phyloP scores from a whole-genome alignment of 805 yeast genomes.

The Candida schatavii region DNA sequence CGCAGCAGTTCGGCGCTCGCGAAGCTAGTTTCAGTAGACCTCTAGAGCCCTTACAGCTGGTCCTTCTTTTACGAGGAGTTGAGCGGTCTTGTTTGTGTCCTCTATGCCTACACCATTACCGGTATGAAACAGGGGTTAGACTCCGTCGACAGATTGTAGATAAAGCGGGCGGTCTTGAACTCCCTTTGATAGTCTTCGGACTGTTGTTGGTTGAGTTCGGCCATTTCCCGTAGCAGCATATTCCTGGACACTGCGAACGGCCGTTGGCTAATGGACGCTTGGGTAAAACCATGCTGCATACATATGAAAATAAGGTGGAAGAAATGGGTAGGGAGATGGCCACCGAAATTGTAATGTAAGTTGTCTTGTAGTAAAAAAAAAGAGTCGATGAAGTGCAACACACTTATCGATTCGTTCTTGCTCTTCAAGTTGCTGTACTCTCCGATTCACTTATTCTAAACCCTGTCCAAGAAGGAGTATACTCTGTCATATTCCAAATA shows the following conservation, averaged over 20 bases:
- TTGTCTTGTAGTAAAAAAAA: too few species aligned
- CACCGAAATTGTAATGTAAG: too few species aligned
- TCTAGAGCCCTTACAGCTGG: slow-evolving; percentile 13
- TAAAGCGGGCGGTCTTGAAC: slow-evolving; percentile 63
- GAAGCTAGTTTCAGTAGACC: slow-evolving; percentile 49
- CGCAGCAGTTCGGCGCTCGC: slow-evolving; percentile 70
- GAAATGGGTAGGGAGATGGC: too few species aligned
- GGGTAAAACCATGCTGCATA: slow-evolving; percentile 99
- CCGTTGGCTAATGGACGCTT: slow-evolving; percentile 89
- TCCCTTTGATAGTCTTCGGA: slow-evolving; percentile 34
- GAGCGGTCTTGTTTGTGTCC: slow-evolving; percentile 41
- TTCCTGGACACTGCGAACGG: slow-evolving; percentile 99
- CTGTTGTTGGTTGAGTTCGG: slow-evolving; percentile 56
- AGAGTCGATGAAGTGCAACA: too few species aligned
- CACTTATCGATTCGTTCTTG: too few species aligned
- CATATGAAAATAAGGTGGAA: slow-evolving; percentile 49
- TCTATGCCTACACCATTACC: slow-evolving; percentile 16
- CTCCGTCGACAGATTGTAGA: slow-evolving; percentile 99
- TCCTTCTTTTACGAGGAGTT: slow-evolving; percentile 47
- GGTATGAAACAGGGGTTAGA: slow-evolving; percentile 67
- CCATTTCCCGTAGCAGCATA: slow-evolving; percentile 86
- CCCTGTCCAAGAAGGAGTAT: too few species aligned
- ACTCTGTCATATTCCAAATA: too few species aligned
- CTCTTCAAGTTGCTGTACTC: too few species aligned
- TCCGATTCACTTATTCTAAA: too few species aligned